Percentiles rank a stretch among this genome's conserved stretches.
phyloP scores from a whole-genome alignment of 352 stramenopile genomes.

The Phytopythium chamaehyphon region DNA sequence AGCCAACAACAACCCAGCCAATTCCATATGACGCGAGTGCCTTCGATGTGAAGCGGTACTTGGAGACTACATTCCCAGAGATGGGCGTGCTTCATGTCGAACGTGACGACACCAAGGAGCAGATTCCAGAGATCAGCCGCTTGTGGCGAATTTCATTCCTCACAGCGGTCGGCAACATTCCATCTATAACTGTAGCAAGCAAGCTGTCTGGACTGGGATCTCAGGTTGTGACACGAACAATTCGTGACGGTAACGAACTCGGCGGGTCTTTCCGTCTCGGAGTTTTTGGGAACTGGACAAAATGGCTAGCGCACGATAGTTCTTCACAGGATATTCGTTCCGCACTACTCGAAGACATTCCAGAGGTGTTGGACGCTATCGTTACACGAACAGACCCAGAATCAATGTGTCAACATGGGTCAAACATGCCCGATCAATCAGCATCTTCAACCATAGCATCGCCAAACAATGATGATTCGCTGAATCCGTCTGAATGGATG shows the following conservation, averaged over 20 bases:
- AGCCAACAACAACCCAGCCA: slow-evolving; percentile 15
- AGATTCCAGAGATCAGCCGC: slow-evolving; percentile 60
- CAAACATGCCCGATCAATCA: slow-evolving; percentile 48
- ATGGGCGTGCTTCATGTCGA: slow-evolving; percentile 49
- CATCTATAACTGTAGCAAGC: slow-evolving; percentile 65
- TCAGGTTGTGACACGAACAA: slow-evolving; percentile 61
- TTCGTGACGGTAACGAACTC: slow-evolving; percentile 84
- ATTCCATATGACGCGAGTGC: slow-evolving; percentile 80
- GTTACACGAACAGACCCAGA: slow-evolving; percentile 69
- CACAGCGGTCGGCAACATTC: slow-evolving; percentile 77
- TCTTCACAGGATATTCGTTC: slow-evolving; percentile 51
- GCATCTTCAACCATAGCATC: slow-evolving; percentile 28
- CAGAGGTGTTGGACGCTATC: slow-evolving; percentile 55
- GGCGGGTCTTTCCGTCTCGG: slow-evolving; percentile 80
- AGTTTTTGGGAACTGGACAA: slow-evolving; percentile 63
- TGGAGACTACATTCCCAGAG: slow-evolving; percentile 53
- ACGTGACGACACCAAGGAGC: slow-evolving; percentile 41
- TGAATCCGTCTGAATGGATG: slow-evolving; percentile 48
- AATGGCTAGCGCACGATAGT: slow-evolving; percentile 63
- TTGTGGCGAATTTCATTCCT: slow-evolving; percentile 91
- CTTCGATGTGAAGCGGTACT: slow-evolving; percentile 41
- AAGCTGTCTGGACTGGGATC: slow-evolving; percentile 73
- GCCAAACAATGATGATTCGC: slow-evolving; percentile 22
- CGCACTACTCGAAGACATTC: slow-evolving; percentile 38
- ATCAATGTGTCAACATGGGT: slow-evolving; percentile 49